Evolutionary conservation across 768 basidiomycete genomes (phyloP).

Genomic region (Krasilnikovozyma curviuscula): DNA sequence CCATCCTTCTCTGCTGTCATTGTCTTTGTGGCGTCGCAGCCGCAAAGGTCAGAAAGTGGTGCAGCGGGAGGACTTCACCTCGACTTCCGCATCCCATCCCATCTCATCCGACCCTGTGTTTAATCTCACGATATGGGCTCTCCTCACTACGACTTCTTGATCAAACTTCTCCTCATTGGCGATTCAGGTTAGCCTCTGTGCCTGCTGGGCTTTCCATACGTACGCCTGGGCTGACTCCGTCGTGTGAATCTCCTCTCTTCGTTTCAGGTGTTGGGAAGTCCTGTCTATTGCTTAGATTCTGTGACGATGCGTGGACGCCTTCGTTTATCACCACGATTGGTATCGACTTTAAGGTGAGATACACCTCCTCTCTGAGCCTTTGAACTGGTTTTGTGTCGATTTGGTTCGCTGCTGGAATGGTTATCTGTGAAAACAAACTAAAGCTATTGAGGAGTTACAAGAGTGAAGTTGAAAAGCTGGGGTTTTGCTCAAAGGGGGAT

Average conservation of each 20-base stretch:
- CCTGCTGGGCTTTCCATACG: background rate
- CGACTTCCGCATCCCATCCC: no score
- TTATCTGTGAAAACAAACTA: no score
- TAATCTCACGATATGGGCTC: slow-evolving; percentile 24
- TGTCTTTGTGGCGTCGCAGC: no score
- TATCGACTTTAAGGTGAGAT: slow-evolving; percentile 13
- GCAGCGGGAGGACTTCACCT: no score
- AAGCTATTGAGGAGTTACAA: no score
- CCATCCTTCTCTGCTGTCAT: no score
- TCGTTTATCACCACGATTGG: slow-evolving; percentile 99
- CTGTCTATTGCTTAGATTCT: slow-evolving; percentile 76
- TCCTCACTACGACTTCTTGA: slow-evolving; percentile 87
- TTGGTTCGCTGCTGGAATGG: no score
- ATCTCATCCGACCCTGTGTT: no score
- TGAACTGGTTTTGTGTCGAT: no score
- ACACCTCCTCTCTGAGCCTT: background rate
- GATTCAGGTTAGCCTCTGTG: slow-evolving; percentile 51
- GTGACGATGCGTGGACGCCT: slow-evolving; percentile 98
- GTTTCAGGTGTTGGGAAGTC: slow-evolving; percentile 76
- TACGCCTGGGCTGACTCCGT: background rate
- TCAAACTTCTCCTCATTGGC: slow-evolving; percentile 78
- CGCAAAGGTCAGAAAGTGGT: no score
- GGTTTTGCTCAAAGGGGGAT: no score
- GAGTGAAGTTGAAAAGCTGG: no score
- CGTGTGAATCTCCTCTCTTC: slow-evolving; percentile 20